A percentile compares a stretch with the other conserved stretches of the same genome.
Conservation (phyloP, 2,329 filamentous ascomycete genomes). For the Colletotrichum coccodes region DNA sequence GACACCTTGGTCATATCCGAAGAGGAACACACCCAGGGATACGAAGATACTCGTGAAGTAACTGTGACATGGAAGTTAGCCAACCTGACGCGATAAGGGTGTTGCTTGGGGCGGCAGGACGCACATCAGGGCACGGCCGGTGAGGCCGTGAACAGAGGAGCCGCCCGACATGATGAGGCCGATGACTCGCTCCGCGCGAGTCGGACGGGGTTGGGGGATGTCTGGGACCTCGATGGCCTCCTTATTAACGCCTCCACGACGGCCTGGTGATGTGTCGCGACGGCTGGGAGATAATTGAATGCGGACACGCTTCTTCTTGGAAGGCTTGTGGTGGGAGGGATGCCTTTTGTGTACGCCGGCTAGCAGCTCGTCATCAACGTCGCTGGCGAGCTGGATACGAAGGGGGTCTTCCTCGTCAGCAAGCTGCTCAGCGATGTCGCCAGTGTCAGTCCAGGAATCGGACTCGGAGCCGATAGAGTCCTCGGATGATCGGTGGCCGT, state of each 20-base stretch:
- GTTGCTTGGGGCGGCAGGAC: slow-evolving; percentile 40
- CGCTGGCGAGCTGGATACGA: slow-evolving; percentile 73
- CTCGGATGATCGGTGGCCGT: slow-evolving; percentile 57
- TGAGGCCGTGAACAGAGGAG: slow-evolving; percentile 87
- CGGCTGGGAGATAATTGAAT: slow-evolving; percentile 66
- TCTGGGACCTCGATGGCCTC: slow-evolving; percentile 87
- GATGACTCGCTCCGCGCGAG: slow-evolving; percentile 75
- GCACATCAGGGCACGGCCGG: slow-evolving; percentile 93
- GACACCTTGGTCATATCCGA: slow-evolving; percentile 90
- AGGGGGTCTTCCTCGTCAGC: slow-evolving; percentile 87
- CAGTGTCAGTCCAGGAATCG: slow-evolving; percentile 87
- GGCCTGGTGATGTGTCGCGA: slow-evolving; percentile 46
- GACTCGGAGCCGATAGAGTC: slow-evolving; percentile 71
- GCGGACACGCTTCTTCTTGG: slow-evolving; percentile 73
- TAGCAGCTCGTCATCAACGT: slow-evolving; percentile 71
- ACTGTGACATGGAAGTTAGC: slow-evolving; percentile 55
- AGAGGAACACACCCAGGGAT: slow-evolving; percentile 86
- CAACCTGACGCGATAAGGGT: neutral
- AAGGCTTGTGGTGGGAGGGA: slow-evolving; percentile 47
- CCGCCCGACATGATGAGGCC: slow-evolving; percentile 88
- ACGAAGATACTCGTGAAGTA: slow-evolving; percentile 96
- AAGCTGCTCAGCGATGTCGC: slow-evolving; percentile 92
- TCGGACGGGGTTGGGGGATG: slow-evolving; percentile 70
- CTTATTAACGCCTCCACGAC: slow-evolving; percentile 64
- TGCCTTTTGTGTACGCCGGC: slow-evolving; percentile 59